Base-by-base conservation (phyloP, 2,329 filamentous ascomycete species). In the Cucurbitaria berberidis region DNA sequence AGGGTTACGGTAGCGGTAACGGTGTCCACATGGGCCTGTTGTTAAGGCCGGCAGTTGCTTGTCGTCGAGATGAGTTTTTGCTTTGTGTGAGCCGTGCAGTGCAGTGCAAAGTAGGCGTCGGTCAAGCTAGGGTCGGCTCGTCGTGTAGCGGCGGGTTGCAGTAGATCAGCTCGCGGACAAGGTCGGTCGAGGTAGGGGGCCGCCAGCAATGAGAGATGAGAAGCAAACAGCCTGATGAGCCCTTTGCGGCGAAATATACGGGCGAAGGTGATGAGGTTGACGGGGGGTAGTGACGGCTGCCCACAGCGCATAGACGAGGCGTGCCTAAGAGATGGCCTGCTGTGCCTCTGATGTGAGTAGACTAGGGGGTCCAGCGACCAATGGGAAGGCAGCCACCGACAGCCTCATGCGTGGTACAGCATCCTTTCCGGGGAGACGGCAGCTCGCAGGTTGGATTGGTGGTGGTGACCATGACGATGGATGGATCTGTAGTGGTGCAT, bases 291-390 rank as follows among this genome's bases (percentile, higher is more conserved):
- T n/a, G n/a, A n/a, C n/a, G n/a, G 59, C 45, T 59, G 46, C 52
- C 55, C 56, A 60, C 49, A 49, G 58, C 60, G 63, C 62, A 54
- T 44, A 38, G 39, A 30, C 34, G 51, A 48, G 51, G 53, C 49
- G 57, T 38, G 32, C 40, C 41, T 41, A 46, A 19, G 46, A 48
- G 36, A 19, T 44, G 47, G 43, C 29, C 13, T 45, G 4, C 34
- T 51, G 56, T 54, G 43, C 43, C 58, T 56, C 51, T 57, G 57
- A 53, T 53, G 53, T 43, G 45, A 45, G 43, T 48, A 29, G 44
- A 44, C 62, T 67, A n/a, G n/a, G 68, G 55, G 55, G 63, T 67
- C 47, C 47, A 49, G 57, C 15, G 48, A 53, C 64, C 64, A 68
- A 64, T 64, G 42, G 66, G 50, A 63, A 59, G 16, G 34, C 45